Evolutionary conservation across 2,329 filamentous ascomycete species (phyloP).

Genomic region (Nemania serpens): DNA sequence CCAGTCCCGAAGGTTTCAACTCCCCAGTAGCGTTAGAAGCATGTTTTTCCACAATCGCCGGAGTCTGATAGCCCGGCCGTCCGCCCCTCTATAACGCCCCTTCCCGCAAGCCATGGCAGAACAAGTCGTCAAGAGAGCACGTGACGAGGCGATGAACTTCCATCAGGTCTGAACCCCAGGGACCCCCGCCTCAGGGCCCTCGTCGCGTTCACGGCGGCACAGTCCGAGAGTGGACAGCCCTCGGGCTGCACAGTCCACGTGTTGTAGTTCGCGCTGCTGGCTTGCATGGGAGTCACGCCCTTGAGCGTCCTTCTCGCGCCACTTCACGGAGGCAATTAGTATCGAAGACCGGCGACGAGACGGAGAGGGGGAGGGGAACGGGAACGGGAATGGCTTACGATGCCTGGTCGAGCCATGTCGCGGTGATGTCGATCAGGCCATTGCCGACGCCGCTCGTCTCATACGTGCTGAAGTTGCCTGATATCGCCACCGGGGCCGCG

Average conservation of each 20-base stretch:
- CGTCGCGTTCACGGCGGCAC: conserved; percentile 7
- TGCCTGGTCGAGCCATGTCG: conserved; percentile 20
- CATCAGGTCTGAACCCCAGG: conserved; percentile 7
- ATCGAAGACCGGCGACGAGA: background rate
- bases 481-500: background rate
- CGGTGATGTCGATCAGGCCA: conserved; percentile 24
- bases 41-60: conserved; percentile 16
- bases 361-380: background rate
- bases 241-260: conserved; percentile 22
- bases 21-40: conserved; percentile 13
- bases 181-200: conserved; percentile 2
- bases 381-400: conserved; percentile 13
- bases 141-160: background rate
- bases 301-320: conserved; percentile 15
- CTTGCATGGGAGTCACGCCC: conserved; percentile 25
- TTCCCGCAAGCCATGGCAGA: background rate
- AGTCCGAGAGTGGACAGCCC: conserved; percentile 22
- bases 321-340: background rate
- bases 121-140: no score
- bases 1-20: background rate
- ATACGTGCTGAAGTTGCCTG: conserved; percentile 31
- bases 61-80: background rate
- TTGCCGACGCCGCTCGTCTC: conserved; percentile 31
- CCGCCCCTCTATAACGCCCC: background rate
- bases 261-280: conserved; percentile 15